phyloP scores from a whole-genome alignment of 495 filamentous ascomycete genomes.

The Amphirosellinia nigrospora region DNA sequence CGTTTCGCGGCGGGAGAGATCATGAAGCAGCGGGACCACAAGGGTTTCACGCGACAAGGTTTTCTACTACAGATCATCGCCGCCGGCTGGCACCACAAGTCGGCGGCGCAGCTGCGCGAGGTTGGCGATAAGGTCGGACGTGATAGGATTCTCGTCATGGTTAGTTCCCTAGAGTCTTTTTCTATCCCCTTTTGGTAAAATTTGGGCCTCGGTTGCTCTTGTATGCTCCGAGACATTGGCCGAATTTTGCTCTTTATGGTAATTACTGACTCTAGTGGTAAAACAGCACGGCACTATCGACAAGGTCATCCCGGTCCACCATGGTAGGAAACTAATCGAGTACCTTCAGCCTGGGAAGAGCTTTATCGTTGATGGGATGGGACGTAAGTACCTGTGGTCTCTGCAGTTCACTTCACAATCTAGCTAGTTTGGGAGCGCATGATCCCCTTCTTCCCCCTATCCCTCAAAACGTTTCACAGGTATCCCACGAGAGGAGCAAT shows the following conservation, averaged over 20 bases:
- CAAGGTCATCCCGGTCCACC: slow-evolving; percentile 72
- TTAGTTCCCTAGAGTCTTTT: no score
- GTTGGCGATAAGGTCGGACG: slow-evolving; percentile 71
- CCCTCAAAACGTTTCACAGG: background rate
- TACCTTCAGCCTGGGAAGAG: slow-evolving; percentile 56
- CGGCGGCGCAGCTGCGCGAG: slow-evolving; percentile 61
- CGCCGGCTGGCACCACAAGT: slow-evolving; percentile 80
- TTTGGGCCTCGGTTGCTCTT: no score
- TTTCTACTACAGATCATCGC: slow-evolving; percentile 81
- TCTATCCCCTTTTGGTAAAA: no score
- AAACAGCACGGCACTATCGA: slow-evolving; percentile 79
- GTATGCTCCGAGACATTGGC: no score
- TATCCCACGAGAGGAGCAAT: no score
- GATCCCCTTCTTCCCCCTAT: background rate
- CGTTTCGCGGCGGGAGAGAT: slow-evolving; percentile 80
- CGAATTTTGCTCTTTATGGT: no score
- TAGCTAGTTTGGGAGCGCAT: background rate
- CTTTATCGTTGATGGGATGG: slow-evolving; percentile 66
- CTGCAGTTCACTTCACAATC: background rate
- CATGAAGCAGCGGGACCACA: slow-evolving; percentile 62
- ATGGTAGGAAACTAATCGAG: slow-evolving; percentile 64
- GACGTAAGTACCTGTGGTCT: slow-evolving; percentile 44
- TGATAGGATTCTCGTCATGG: slow-evolving; percentile 71
- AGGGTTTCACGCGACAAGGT: slow-evolving; percentile 64
- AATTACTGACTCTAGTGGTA: no score